Evolutionary conservation across 306 rosid species (phyloP), one percentile per base, ranked within the genome.

Genomic region (Cucurbita ficifolia): DNA sequence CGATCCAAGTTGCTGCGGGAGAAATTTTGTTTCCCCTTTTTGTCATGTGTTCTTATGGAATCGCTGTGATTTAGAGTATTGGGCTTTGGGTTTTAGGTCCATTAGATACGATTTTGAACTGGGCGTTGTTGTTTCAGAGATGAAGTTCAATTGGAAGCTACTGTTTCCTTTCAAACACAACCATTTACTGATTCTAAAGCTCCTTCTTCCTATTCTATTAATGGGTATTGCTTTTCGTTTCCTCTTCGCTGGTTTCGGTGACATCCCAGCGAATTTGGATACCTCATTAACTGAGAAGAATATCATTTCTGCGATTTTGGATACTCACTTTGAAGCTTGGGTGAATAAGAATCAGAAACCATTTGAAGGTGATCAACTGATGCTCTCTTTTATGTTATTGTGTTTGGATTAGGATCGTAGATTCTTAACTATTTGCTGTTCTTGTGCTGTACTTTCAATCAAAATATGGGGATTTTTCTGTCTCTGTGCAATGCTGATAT

Each of bases 211-310:
- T 39, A 36, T 86, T 38, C 84, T 91, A 57, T 76, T 89, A 45
- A 3, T 86, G 36, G 96, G 89, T 70, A 74, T 94, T 52, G 88
- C 89, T 56, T 84, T 83, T 65, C 90, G 95, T 19, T 71, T 94
- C 19, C 70, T 87, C 58, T 74, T 91, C 75, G 81, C 81, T 18
- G 80, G 84, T 64, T 82, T 89, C 57, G 42, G 83, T 4, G 83
- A 72, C 38, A 70, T 83, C 78, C 77, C 92, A 18, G 76, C 91
- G 8, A 65, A 70, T 33, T 76, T 62, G 12, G 9, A 65, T 49
- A 53, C 48, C 18, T n/a, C 42, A 14, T 50, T 8, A 40, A 43
- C 38, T 77, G 58, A 70, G 57, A 51, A 46, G 63, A 52, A 22
- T 10, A 63, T 74, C 2, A 40, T 51, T 63, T 24, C 54, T 13